These are phyloP conservation scores for Globisporangium rhizosaccharum DNA, from an alignment of 352 stramenopile species.

Conservation along the genomic window DNA sequence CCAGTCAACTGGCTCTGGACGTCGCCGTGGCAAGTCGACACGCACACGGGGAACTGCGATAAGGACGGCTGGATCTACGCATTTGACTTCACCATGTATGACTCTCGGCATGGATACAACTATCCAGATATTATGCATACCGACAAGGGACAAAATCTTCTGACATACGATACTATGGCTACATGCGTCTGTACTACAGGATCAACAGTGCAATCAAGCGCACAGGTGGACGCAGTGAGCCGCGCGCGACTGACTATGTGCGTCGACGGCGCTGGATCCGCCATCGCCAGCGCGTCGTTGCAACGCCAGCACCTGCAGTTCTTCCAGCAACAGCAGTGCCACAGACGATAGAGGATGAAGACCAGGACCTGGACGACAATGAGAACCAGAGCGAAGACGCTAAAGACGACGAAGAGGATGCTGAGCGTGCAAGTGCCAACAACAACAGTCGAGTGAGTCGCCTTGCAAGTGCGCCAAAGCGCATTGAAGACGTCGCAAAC, in stretches of 20 bases:
- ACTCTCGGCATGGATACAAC: background rate
- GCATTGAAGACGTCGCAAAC: conserved; percentile 4
- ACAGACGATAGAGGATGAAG: conserved; percentile 1
- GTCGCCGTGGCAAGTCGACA: conserved; percentile 57
- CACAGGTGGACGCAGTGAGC: conserved; percentile 40
- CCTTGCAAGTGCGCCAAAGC: background rate
- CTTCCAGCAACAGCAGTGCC: background rate
- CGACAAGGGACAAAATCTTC: background rate
- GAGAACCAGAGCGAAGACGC: background rate
- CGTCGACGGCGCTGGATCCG: conserved; percentile 62
- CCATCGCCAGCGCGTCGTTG: conserved; percentile 30
- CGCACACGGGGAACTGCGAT: conserved; percentile 45
- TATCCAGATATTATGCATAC: background rate
- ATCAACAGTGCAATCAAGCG: conserved; percentile 67
- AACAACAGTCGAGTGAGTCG: conserved; percentile 1
- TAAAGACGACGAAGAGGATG: background rate
- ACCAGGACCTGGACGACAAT: background rate
- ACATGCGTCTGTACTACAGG: conserved; percentile 5
- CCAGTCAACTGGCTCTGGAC: conserved; percentile 66
- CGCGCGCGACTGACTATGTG: conserved; percentile 63
- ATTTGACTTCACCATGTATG: conserved; percentile 71
- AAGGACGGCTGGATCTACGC: conserved; percentile 69
- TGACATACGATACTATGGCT: background rate
- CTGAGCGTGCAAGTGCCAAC: background rate
- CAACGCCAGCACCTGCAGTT: background rate